Evolutionary conservation across 768 basidiomycete genomes (phyloP), one percentile per base, ranked within the genome.

Genomic region (Pleurotus eryngii): DNA sequence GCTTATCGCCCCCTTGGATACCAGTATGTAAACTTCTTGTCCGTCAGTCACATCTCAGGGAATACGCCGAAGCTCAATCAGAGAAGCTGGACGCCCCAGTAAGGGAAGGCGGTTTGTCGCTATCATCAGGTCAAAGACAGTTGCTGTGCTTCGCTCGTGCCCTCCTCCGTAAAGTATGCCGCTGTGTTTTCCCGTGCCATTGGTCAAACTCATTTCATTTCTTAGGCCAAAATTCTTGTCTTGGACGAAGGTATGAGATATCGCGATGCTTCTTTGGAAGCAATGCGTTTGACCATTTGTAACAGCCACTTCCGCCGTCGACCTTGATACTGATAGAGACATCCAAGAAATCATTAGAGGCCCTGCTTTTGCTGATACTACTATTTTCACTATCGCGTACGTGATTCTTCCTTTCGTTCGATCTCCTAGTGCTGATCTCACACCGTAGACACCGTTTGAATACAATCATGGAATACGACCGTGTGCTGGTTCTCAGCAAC

Each of bases 301-400:
- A 37, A 12, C 59, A 89, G 90, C 92, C 2, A 95, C 92, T 4
- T 91, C 87, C 38, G 92, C 92, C 17, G 92, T 95, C 49, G 94
- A 95, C 69, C 74, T 95, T 35, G 92, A 95, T 66, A 95, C 93
- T 7, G 94, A 96, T 67, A 81, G 81, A 57, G 89, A 89, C 26
- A 90, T 95, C 60, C 94, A 97, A 74, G 85, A 86, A 9, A 93
- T 94, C 60, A 89, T 96, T 46, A 81, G 85, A 24, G 91, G 93
- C 5, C 81, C 86, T 3, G 81, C 87, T 27, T 96, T 95, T 66
- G 72, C 78, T 2, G 72, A 87, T 57, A 86, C 89, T 12, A 95
- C 93, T 9, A 92, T 94, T 57, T 70, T 96, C 53, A 94, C 91
- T 12, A 92, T 94, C 64, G 92, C 91, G 84, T 91, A 73, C 64